A percentile compares a stretch with the other conserved stretches of the same genome.
Evolutionary conservation across 2,329 filamentous ascomycete species (phyloP).

Genomic region (Colletotrichum cereale): DNA sequence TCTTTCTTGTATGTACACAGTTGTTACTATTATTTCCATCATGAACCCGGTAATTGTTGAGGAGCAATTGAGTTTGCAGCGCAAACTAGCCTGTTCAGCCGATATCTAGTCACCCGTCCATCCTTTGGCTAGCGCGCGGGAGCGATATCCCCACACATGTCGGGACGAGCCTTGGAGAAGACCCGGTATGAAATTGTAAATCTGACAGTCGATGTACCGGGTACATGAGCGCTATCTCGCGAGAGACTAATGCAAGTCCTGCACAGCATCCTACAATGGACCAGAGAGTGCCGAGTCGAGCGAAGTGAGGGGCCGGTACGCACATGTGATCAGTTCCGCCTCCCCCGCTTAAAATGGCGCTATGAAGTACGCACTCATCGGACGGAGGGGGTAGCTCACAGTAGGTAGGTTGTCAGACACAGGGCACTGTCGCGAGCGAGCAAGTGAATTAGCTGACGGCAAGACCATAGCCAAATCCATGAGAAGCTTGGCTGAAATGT

Average conservation of each 20-base stretch:
- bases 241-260: conserved; percentile 22
- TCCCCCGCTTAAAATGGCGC: neutral
- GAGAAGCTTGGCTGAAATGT: neutral
- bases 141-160: conserved; percentile 19
- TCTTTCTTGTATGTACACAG: neutral
- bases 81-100: conserved; percentile 1
- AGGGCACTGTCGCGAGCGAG: neutral
- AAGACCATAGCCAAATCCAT: neutral
- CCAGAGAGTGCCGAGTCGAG: conserved; percentile 4
- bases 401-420: neutral
- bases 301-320: conserved; percentile 1
- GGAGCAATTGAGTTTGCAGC: neutral
- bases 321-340: conserved; percentile 25
- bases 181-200: neutral
- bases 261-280: conserved; percentile 18
- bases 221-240: conserved; percentile 31
- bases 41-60: neutral
- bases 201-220: conserved; percentile 20
- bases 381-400: neutral
- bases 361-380: conserved; percentile 12
- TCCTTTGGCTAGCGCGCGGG: conserved; percentile 22
- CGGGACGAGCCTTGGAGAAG: conserved; percentile 27
- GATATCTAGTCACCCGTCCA: neutral
- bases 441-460: neutral
- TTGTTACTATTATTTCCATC: neutral